Evolutionary conservation across 2,329 filamentous ascomycete genomes (phyloP).

Genomic region (Pestalotiopsis sp.): DNA sequence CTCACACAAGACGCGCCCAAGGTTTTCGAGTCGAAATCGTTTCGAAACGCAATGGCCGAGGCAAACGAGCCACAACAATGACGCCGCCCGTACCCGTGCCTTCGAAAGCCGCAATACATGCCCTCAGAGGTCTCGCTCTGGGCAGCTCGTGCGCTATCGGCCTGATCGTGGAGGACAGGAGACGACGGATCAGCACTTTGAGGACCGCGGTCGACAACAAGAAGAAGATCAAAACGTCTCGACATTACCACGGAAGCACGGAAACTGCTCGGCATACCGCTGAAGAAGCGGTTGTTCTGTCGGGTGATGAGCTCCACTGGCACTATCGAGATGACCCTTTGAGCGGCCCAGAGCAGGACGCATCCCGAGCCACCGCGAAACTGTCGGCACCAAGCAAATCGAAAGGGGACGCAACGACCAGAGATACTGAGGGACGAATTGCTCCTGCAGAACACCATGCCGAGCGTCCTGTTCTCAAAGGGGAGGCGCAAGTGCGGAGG

Average conservation of each 20-base stretch:
- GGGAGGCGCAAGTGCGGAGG: not conserved
- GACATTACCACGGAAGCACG: conserved; percentile 26
- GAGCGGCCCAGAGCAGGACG: not conserved
- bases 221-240: conserved; percentile 47
- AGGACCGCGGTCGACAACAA: conserved; percentile 54
- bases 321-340: conserved; percentile 11
- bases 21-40: not conserved
- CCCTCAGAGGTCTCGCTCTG: conserved; percentile 56
- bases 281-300: conserved; percentile 18
- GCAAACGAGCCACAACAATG: conserved; percentile 34
- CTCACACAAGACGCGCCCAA: not conserved
- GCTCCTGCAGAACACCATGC: not conserved
- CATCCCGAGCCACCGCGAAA: not conserved
- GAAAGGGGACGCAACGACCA: not conserved
- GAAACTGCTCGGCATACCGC: conserved; percentile 15
- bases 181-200: conserved; percentile 54
- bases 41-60: conserved; percentile 19
- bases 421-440: not conserved
- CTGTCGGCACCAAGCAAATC: not conserved
- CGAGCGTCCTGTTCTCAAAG: not conserved
- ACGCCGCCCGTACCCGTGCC: conserved; percentile 49
- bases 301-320: conserved; percentile 19
- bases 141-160: conserved; percentile 60
- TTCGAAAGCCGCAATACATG: conserved; percentile 56
- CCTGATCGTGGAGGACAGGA: conserved; percentile 57